These are phyloP conservation scores for Leccinum brunneo-olivaceum DNA, from an alignment of 1,284 basidiomycete species.

Conservation along the genomic window DNA sequence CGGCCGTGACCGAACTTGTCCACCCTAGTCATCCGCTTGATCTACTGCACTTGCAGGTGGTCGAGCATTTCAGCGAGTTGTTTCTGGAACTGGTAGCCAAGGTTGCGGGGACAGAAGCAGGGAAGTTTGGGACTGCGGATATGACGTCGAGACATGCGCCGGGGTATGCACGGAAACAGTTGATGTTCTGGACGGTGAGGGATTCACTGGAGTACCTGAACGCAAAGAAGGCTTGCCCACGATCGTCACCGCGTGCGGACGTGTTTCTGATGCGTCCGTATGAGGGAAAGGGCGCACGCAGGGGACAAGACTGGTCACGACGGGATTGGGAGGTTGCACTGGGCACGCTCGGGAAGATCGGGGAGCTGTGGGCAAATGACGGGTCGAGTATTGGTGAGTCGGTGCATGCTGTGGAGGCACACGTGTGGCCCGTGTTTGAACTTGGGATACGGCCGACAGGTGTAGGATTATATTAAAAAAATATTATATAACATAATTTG, in stretches of 20 bases:
- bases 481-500: no score
- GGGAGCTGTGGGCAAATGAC: constrained; percentile 43
- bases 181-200: constrained; percentile 44
- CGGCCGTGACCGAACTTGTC: constrained; percentile 17
- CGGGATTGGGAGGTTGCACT: constrained; percentile 56
- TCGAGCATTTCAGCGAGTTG: constrained; percentile 59
- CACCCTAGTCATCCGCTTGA: constrained; percentile 54
- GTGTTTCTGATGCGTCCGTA: constrained; percentile 48
- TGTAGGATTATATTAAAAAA: constrained; percentile 18
- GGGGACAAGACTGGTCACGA: constrained; percentile 65
- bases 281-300: constrained; percentile 40
- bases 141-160: constrained; percentile 52
- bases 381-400: constrained; percentile 45
- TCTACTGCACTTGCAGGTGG: constrained; percentile 59
- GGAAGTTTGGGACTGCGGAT: constrained; percentile 25
- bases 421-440: constrained; percentile 45
- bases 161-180: constrained; percentile 35
- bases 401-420: constrained; percentile 40
- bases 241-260: constrained; percentile 40
- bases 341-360: constrained; percentile 41
- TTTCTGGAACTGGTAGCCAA: constrained; percentile 51
- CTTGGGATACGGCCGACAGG: constrained; percentile 46
- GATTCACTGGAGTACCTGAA: constrained; percentile 55
- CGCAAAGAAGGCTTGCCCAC: constrained; percentile 27
- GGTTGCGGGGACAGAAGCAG: constrained; percentile 43